Conservation (phyloP, 345 rosid genomes). For the Excoecaria cochinchinensis region DNA sequence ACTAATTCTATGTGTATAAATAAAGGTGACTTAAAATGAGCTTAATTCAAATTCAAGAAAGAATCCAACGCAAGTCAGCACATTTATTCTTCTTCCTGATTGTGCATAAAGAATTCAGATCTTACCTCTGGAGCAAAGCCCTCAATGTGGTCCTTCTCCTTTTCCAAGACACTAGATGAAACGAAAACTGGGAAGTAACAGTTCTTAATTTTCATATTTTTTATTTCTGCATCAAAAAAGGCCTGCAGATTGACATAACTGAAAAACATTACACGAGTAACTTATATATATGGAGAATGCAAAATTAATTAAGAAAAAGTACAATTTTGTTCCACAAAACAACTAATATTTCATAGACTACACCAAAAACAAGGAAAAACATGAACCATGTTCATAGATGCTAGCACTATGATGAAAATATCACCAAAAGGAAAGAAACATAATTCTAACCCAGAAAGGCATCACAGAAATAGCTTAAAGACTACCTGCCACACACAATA, state of each 20-base stretch:
- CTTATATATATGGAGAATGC: background rate
- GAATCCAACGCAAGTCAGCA: background rate
- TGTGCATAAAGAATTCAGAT: conserved; percentile 4
- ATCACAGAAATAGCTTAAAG: background rate
- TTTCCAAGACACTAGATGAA: conserved; percentile 74
- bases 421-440: background rate
- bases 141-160: conserved; percentile 92
- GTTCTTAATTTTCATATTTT: conserved; percentile 87
- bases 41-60: background rate
- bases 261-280: background rate
- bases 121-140: conserved; percentile 98
- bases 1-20: background rate
- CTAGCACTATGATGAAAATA: background rate
- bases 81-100: background rate
- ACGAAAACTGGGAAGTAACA: conserved; percentile 98
- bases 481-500: background rate
- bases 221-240: conserved; percentile 89
- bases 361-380: background rate
- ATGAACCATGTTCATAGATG: background rate
- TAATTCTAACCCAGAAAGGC: background rate
- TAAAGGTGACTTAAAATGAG: background rate
- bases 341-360: background rate
- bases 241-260: conserved; percentile 42
- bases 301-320: background rate
- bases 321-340: background rate